These are phyloP conservation scores for Sclerotinia glacialis DNA, from an alignment of 2,329 filamentous ascomycete species.

Conservation along the genomic window DNA sequence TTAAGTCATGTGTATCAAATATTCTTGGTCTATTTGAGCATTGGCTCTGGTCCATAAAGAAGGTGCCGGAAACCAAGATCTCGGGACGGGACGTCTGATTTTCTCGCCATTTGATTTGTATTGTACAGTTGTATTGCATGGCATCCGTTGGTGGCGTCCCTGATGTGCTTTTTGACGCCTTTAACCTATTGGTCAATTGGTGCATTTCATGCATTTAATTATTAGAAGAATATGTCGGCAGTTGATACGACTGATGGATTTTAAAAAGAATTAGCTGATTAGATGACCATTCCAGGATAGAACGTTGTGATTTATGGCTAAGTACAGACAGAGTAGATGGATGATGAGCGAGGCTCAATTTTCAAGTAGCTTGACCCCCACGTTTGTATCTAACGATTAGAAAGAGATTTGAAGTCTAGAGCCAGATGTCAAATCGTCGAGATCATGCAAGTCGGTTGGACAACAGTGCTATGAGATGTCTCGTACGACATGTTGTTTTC, in stretches of 20 bases:
- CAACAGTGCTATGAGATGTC: background rate
- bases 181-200: conserved; percentile 1
- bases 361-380: background rate
- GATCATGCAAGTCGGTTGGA: background rate
- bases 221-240: background rate
- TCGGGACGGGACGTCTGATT: conserved; percentile 15
- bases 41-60: background rate
- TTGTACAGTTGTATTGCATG: conserved; percentile 10
- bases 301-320: background rate
- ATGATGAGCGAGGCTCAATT: background rate
- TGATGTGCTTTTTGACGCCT: background rate
- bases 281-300: background rate
- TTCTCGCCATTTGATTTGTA: background rate
- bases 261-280: background rate
- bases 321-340: background rate
- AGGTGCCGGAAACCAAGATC: conserved; percentile 23
- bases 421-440: background rate
- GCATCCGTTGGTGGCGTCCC: conserved; percentile 14
- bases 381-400: background rate
- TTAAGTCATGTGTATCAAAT: background rate
- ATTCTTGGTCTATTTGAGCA: background rate
- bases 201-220: conserved; percentile 8
- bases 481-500: conserved; percentile 10
- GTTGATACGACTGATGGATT: background rate
- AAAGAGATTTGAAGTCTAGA: background rate